These are phyloP conservation scores for Penicillium taxi DNA, from an alignment of 495 filamentous ascomycete species.

Conservation along the genomic window DNA sequence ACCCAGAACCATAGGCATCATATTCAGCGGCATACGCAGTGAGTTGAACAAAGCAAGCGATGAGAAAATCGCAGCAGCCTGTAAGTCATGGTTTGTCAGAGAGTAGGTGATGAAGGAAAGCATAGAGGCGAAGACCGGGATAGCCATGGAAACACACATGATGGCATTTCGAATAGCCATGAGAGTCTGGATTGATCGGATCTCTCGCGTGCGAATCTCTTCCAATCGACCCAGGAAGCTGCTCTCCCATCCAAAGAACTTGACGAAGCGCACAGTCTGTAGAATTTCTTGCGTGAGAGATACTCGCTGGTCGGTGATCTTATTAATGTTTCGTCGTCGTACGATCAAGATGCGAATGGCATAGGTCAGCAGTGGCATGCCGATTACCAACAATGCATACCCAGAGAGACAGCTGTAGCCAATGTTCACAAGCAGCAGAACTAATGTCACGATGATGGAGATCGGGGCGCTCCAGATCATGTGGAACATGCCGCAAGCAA, in stretches of 20 bases:
- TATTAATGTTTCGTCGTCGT: constrained; percentile 72
- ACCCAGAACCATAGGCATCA: constrained; percentile 81
- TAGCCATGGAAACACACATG: constrained; percentile 65
- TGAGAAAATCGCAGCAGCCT: constrained; percentile 78
- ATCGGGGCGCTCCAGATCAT: constrained; percentile 82
- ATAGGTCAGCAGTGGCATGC: constrained; percentile 63
- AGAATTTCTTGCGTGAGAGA: constrained; percentile 89
- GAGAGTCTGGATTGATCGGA: constrained; percentile 68
- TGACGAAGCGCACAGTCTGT: constrained; percentile 86
- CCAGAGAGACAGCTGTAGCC: constrained; percentile 83
- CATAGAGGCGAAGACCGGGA: constrained; percentile 92
- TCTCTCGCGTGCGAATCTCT: constrained; percentile 64
- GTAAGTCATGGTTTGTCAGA: constrained; percentile 59
- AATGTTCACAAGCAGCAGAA: constrained; percentile 74
- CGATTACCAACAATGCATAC: constrained; percentile 71
- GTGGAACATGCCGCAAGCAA: constrained; percentile 80
- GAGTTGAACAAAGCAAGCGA: constrained; percentile 90
- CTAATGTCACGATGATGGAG: constrained; percentile 64
- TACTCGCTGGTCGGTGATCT: constrained; percentile 85
- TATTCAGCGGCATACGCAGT: constrained; percentile 78
- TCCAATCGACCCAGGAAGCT: constrained; percentile 72
- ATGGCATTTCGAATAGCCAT: constrained; percentile 77
- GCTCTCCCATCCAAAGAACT: constrained; percentile 91
- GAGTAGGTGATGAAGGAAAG: constrained; percentile 89
- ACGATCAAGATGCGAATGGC: constrained; percentile 65